Evolutionary conservation across 805 yeast species (phyloP).

Genomic region (Clavispora fructus): DNA sequence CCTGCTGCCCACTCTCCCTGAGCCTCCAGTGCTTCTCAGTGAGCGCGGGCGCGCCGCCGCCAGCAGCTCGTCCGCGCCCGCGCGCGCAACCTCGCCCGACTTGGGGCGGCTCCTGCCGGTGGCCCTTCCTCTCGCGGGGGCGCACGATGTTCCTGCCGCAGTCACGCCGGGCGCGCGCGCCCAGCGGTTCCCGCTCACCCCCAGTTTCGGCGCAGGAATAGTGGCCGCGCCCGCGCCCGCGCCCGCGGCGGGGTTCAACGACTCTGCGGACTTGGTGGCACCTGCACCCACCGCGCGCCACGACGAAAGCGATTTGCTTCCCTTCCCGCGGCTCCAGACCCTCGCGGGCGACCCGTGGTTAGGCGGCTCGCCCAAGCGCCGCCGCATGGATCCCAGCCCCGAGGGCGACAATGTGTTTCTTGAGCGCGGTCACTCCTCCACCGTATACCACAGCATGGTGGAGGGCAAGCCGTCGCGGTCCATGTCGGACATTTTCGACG

Average conservation of each 20-base stretch:
- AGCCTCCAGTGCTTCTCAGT: slow-evolving; percentile 37
- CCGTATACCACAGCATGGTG: slow-evolving; percentile 27
- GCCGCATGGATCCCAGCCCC: slow-evolving; percentile 5
- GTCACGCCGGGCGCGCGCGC: slow-evolving; percentile 1
- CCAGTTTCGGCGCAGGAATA: slow-evolving; percentile 2
- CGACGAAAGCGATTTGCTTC: slow-evolving; percentile 13
- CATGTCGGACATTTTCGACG: slow-evolving; percentile 30
- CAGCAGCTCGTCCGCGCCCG: slow-evolving; percentile 10
- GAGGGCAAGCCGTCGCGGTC: slow-evolving; percentile 22
- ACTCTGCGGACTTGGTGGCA: slow-evolving; percentile 4
- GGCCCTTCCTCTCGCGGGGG: slow-evolving; percentile 2
- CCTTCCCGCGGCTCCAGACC: slow-evolving; percentile 8
- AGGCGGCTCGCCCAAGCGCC: slow-evolving; percentile 1
- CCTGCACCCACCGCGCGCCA: slow-evolving; percentile 1
- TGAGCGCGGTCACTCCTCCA: slow-evolving; percentile 18
- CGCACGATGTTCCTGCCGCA: not conserved
- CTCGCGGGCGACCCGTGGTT: not conserved
- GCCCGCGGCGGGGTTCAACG: not conserved
- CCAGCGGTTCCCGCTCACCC: slow-evolving; percentile 9
- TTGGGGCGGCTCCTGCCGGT: slow-evolving; percentile 15
- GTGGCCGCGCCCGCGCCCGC: slow-evolving; percentile 1
- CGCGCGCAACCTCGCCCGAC: slow-evolving; percentile 5
- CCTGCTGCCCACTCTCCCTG: slow-evolving; percentile 41
- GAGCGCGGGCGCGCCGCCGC: slow-evolving; percentile 22
- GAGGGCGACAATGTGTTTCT: slow-evolving; percentile 30